Percentiles rank a stretch among this genome's conserved stretches.
phyloP scores from a whole-genome alignment of 352 stramenopile species.

The Halophytophthora polymorphica region DNA sequence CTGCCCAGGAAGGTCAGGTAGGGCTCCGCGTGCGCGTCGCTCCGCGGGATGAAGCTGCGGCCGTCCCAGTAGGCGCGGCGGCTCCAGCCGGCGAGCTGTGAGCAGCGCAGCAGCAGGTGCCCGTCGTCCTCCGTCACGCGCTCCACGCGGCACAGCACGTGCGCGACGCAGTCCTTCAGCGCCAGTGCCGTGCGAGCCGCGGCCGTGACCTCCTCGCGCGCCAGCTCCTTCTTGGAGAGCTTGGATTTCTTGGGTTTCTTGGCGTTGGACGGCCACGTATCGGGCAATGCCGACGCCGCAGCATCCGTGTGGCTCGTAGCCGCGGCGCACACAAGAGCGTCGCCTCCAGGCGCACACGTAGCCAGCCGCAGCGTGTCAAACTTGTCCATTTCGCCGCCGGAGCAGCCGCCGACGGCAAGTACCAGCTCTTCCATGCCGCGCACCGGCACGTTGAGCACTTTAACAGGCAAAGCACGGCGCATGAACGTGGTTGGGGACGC shows the following conservation, averaged over 20 bases:
- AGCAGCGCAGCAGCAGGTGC: conserved; percentile 68
- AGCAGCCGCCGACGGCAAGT: conserved; percentile 66
- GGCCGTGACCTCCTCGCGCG: conserved; percentile 24
- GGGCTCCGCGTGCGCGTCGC: conserved; percentile 21
- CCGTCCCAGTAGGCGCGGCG: conserved; percentile 75
- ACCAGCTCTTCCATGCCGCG: conserved; percentile 72
- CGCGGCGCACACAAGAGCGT: not conserved
- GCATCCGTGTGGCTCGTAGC: not conserved
- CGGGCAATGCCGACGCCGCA: not conserved
- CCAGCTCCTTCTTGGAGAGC: conserved; percentile 61
- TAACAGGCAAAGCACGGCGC: not conserved
- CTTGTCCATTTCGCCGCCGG: conserved; percentile 56
- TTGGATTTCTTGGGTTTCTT: conserved; percentile 49
- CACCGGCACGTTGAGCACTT: conserved; percentile 77
- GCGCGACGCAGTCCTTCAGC: conserved; percentile 52
- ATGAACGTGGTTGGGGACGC: no score
- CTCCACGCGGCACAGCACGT: conserved; percentile 71
- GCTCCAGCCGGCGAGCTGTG: conserved; percentile 57
- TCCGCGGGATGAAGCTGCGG: conserved; percentile 64
- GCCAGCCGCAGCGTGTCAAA: conserved; percentile 47
- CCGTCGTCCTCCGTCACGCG: conserved; percentile 59
- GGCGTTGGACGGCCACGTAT: not conserved
- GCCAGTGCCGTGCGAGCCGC: conserved; percentile 36
- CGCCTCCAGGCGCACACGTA: conserved; percentile 44
- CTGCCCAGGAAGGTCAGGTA: conserved; percentile 86